These are phyloP conservation scores for Malus hybrid DNA, from an alignment of 331 rosid species.

Conservation along the genomic window DNA sequence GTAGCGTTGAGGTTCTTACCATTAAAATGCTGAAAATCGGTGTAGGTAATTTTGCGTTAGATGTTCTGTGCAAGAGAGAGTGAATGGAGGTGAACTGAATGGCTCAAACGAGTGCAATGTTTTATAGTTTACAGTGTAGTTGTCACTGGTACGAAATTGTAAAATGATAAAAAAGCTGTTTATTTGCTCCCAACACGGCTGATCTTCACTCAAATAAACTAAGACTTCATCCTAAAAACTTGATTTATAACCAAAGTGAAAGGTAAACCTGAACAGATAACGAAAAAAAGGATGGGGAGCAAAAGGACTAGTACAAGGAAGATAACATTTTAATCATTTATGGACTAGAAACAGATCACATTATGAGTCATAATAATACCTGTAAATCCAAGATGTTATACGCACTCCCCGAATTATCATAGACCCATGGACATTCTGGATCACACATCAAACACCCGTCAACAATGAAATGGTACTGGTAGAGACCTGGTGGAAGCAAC, in stretches of 20 bases:
- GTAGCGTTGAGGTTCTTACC: neutral
- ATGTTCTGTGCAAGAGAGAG: neutral
- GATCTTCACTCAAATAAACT: neutral
- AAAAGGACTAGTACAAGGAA: neutral
- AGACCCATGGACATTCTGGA: slow-evolving; percentile 58
- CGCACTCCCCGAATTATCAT: slow-evolving; percentile 42
- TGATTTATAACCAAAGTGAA: neutral
- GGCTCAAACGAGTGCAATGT: no score
- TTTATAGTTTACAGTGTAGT: no score
- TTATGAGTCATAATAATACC: slow-evolving; percentile 35
- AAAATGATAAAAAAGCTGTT: no score
- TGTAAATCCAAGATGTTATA: slow-evolving; percentile 79
- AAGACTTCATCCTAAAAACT: neutral
- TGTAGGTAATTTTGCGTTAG: neutral
- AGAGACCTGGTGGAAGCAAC: slow-evolving; percentile 53
- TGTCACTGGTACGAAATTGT: no score
- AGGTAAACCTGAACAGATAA: neutral
- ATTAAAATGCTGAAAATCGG: neutral
- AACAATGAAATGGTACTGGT: slow-evolving; percentile 66
- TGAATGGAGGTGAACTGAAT: neutral
- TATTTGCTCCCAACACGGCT: no score
- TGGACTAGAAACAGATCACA: neutral
- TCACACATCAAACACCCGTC: slow-evolving; percentile 65
- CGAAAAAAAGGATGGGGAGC: neutral
- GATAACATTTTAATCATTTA: neutral